These are phyloP conservation scores for Vigna unguiculata DNA, from an alignment of 306 rosid species.

Conservation along the genomic window DNA sequence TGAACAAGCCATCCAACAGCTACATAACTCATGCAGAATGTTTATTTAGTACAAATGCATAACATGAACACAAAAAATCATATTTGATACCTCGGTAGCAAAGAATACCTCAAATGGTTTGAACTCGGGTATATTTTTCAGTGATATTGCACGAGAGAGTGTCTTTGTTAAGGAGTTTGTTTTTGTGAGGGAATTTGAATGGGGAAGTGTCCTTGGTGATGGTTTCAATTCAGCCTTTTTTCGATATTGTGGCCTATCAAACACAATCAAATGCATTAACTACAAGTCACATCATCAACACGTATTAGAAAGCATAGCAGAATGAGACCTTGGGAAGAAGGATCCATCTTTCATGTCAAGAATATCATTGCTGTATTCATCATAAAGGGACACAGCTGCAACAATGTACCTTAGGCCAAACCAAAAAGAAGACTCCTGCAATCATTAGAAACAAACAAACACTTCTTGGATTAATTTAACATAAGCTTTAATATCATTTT, in stretches of 20 bases:
- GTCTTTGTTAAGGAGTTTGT: conserved; percentile 50
- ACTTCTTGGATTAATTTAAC: background rate
- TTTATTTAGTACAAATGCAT: conserved; percentile 39
- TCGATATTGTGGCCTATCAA: conserved; percentile 63
- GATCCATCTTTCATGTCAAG: conserved; percentile 92
- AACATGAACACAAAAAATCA: background rate
- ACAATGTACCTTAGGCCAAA: conserved; percentile 72
- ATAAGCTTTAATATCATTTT: background rate
- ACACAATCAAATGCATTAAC: background rate
- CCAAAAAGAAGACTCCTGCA: conserved; percentile 82
- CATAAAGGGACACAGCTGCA: conserved; percentile 79
- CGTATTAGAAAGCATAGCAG: conserved; percentile 19
- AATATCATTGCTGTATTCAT: conserved; percentile 89
- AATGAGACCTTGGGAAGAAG: conserved; percentile 83
- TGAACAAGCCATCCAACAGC: conserved; percentile 74
- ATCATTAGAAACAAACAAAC: background rate
- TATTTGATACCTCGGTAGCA: no score
- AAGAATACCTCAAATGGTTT: conserved; percentile 74
- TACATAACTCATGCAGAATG: conserved; percentile 44
- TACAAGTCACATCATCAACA: background rate
- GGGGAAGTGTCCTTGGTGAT: conserved; percentile 37
- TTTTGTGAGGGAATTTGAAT: conserved; percentile 54
- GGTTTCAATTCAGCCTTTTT: conserved; percentile 39
- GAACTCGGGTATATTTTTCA: conserved; percentile 62
- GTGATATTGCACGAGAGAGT: conserved; percentile 56